phyloP scores from a whole-genome alignment of 2,329 filamentous ascomycete species.

The Fusarium miscanthi region DNA sequence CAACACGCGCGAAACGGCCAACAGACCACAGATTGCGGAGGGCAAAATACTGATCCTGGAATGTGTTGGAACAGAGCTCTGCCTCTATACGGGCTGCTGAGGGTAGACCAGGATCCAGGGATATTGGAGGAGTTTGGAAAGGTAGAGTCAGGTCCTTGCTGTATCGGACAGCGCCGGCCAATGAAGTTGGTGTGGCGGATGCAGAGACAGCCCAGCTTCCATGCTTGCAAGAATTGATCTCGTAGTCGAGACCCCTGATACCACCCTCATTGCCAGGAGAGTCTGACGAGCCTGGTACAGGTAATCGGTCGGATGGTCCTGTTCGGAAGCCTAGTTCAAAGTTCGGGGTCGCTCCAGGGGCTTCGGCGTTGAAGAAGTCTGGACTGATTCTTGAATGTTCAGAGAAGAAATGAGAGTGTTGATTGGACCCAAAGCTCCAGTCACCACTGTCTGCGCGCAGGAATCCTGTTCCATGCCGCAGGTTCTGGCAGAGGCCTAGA shows the following conservation, averaged over 20 bases:
- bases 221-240: slow-evolving; percentile 44
- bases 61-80: slow-evolving; percentile 54
- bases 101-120: slow-evolving; percentile 16
- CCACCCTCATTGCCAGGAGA: slow-evolving; percentile 46
- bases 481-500: slow-evolving; percentile 49
- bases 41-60: slow-evolving; percentile 54
- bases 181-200: slow-evolving; percentile 42
- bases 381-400: slow-evolving; percentile 49
- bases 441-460: slow-evolving; percentile 56
- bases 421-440: slow-evolving; percentile 47
- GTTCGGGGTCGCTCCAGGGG: slow-evolving; percentile 50
- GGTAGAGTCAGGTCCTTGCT: slow-evolving; percentile 48
- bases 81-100: slow-evolving; percentile 53
- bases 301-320: slow-evolving; percentile 25
- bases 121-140: slow-evolving; percentile 33
- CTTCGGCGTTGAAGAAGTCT: slow-evolving; percentile 46
- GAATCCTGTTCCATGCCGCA: slow-evolving; percentile 52
- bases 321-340: slow-evolving; percentile 57
- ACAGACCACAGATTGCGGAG: slow-evolving; percentile 57
- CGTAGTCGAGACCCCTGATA: slow-evolving; percentile 52
- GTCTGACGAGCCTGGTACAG: slow-evolving; percentile 21
- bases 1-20: slow-evolving; percentile 56
- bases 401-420: slow-evolving; percentile 49
- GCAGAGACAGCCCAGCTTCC: slow-evolving; percentile 57
- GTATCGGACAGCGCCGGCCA: slow-evolving; percentile 51